Percentiles rank a stretch among this genome's conserved stretches.
Conservation (phyloP, 2,329 filamentous ascomycete species). For the Geosmithia morbida region DNA sequence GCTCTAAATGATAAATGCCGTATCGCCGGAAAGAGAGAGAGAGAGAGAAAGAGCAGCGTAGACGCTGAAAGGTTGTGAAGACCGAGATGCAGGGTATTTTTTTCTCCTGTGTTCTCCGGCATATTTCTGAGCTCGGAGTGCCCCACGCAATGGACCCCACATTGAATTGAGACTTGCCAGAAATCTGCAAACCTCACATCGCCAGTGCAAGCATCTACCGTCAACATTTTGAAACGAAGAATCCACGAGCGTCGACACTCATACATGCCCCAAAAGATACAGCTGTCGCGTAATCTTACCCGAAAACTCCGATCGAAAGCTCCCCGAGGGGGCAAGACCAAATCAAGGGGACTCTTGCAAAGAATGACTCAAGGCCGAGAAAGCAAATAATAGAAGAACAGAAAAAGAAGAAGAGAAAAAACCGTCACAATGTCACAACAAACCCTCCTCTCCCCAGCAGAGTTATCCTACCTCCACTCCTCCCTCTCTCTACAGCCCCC, state of each 20-base stretch:
- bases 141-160: background rate
- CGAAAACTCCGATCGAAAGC: too few relatives aligned
- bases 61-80: too few relatives aligned
- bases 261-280: too few relatives aligned
- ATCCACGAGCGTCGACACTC: too few relatives aligned
- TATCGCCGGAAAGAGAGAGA: too few relatives aligned
- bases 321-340: too few relatives aligned
- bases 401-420: background rate
- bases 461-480: slow-evolving; percentile 87
- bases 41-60: too few relatives aligned
- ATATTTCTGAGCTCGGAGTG: background rate
- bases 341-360: too few relatives aligned
- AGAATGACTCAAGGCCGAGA: background rate
- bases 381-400: background rate
- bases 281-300: too few relatives aligned
- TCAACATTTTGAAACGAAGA: too few relatives aligned
- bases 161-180: background rate
- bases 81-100: background rate
- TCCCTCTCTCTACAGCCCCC: slow-evolving; percentile 72
- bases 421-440: slow-evolving; percentile 50
- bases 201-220: background rate
- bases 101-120: background rate
- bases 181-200: background rate
- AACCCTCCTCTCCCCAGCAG: slow-evolving; percentile 78
- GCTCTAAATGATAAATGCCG: too few relatives aligned